These are phyloP conservation scores for Schizochytrium sp. DNA, from an alignment of 108 stramenopile species.

Conservation along the genomic window DNA sequence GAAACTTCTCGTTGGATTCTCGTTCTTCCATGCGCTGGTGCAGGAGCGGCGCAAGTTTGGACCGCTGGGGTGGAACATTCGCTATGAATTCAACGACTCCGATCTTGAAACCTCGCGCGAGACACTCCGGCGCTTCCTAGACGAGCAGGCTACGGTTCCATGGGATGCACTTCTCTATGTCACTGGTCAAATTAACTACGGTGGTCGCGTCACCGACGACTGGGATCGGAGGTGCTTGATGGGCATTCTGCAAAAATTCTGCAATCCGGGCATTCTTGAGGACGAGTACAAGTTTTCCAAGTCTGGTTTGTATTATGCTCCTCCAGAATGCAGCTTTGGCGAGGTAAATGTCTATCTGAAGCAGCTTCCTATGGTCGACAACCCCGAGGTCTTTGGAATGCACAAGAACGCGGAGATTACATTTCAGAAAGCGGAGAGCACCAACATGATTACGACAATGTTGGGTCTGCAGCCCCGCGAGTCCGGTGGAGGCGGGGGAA, in stretches of 20 bases:
- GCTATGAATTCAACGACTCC: conserved; percentile 59
- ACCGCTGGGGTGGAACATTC: conserved; percentile 59
- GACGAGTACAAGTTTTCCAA: conserved; percentile 42
- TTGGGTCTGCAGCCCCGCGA: conserved; percentile 50
- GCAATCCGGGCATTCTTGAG: conserved; percentile 36
- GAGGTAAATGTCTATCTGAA: conserved; percentile 32
- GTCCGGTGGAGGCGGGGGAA: conserved; percentile 35
- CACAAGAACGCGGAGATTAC: conserved; percentile 63
- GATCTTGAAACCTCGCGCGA: conserved; percentile 53
- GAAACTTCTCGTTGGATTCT: conserved; percentile 41
- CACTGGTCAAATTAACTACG: conserved; percentile 65
- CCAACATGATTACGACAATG: conserved; percentile 37
- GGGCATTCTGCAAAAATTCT: conserved; percentile 47
- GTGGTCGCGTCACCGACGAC: conserved; percentile 61
- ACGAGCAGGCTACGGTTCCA: conserved; percentile 47
- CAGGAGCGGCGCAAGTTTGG: conserved; percentile 62
- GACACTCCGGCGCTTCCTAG: conserved; percentile 46
- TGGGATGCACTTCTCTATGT: conserved; percentile 59
- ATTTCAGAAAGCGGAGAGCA: conserved; percentile 48
- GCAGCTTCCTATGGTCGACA: conserved; percentile 40
- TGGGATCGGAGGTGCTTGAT: conserved; percentile 57
- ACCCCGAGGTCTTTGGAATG: conserved; percentile 63
- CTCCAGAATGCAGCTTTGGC: conserved; percentile 30
- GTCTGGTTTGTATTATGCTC: conserved; percentile 46
- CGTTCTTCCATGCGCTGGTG: conserved; percentile 59